Conservation (phyloP, 2,329 filamentous ascomycete species). For the Xylariaceae sp. region DNA sequence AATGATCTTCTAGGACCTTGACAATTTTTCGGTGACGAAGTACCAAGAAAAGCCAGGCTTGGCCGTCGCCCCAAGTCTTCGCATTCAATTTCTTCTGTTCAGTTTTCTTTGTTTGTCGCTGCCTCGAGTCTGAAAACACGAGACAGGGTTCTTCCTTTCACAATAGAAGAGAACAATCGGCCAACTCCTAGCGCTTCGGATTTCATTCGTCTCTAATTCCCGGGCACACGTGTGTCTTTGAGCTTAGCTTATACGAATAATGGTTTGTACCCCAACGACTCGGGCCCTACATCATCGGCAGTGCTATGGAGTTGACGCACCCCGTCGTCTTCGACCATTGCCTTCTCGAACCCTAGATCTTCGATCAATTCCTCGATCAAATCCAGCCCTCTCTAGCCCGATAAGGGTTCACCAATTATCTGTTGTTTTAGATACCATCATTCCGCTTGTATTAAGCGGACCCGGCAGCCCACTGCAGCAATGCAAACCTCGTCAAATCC, state of each 20-base stretch:
- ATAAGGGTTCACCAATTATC: not conserved
- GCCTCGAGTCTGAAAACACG: no score
- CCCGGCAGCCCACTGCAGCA: constrained; percentile 7
- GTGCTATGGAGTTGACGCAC: constrained; percentile 2
- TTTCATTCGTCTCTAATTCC: constrained; percentile 5
- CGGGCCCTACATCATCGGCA: constrained; percentile 9
- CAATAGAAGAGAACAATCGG: not conserved
- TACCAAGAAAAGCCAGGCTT: no score
- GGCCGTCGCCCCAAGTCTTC: no score
- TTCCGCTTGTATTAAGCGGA: constrained; percentile 2
- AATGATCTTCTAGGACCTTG: no score
- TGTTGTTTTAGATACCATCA: not conserved
- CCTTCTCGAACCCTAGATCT: not conserved
- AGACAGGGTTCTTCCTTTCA: no score
- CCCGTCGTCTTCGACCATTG: not conserved
- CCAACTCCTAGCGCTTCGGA: constrained; percentile 3
- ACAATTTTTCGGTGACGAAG: no score
- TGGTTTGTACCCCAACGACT: constrained; percentile 19
- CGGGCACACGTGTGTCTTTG: constrained; percentile 15
- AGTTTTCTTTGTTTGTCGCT: no score
- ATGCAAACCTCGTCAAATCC: constrained; percentile 17
- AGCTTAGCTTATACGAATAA: constrained; percentile 9
- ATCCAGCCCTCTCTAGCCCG: not conserved
- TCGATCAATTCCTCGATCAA: not conserved
- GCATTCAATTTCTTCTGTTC: no score